Conservation (phyloP, 441 rosid species). For the Jatropha podagrica region DNA sequence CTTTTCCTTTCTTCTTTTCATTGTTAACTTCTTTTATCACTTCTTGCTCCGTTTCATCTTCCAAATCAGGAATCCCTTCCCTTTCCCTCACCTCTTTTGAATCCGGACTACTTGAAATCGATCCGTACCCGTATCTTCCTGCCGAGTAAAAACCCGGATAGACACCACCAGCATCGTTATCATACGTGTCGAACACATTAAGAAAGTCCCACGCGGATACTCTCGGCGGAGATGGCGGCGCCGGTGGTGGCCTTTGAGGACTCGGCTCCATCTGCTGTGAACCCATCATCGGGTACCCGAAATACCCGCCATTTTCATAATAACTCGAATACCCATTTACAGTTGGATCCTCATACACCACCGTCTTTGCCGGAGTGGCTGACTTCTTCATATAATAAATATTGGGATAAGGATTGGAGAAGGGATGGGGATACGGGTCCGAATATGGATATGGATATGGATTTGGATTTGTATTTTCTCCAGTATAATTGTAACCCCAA, state of each 20-base stretch:
- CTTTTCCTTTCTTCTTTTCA: constrained; percentile 35
- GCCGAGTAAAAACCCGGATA: constrained; percentile 35
- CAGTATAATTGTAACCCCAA: constrained; percentile 28
- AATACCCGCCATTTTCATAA: constrained; percentile 46
- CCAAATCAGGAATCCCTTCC: constrained; percentile 95
- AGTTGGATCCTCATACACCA: constrained; percentile 65
- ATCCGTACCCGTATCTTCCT: constrained; percentile 43
- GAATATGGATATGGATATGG: constrained; percentile 17
- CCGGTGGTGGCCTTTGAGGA: constrained; percentile 49
- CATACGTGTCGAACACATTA: constrained; percentile 68
- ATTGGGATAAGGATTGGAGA: constrained; percentile 28
- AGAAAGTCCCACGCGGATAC: constrained; percentile 84
- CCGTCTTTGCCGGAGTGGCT: constrained; percentile 58
- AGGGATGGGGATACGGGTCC: constrained; percentile 7
- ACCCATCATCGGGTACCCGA: constrained; percentile 47
- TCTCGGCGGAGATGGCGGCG: constrained; percentile 82
- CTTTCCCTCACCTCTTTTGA: constrained; percentile 91
- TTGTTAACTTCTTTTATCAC: constrained; percentile 39
- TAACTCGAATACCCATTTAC: constrained; percentile 46
- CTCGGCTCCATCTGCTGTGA: constrained; percentile 39
- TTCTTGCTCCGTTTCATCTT: constrained; percentile 81
- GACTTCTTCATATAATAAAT: constrained; percentile 78
- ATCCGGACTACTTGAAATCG: constrained; percentile 79
- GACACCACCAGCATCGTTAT: constrained; percentile 33
- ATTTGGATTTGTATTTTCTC: constrained; percentile 6